These are phyloP conservation scores for Purpureocillium lavendulum DNA, from an alignment of 2,329 filamentous ascomycete species.

Conservation along the genomic window DNA sequence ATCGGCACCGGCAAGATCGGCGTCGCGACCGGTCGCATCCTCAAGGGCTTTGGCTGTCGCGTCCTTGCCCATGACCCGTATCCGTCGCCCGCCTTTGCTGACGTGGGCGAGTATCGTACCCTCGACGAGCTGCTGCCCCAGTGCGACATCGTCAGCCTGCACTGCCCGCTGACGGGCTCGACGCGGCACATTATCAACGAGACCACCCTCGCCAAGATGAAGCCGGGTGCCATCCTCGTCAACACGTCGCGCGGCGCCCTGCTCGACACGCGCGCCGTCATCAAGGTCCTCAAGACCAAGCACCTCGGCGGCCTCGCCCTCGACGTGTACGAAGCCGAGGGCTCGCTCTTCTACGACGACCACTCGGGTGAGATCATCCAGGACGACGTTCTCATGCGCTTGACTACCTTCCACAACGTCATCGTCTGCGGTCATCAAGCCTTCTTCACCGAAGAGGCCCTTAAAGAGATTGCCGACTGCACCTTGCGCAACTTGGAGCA, in stretches of 20 bases:
- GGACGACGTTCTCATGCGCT: slow-evolving; percentile 56
- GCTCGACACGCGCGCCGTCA: slow-evolving; percentile 51
- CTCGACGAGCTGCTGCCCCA: slow-evolving; percentile 45
- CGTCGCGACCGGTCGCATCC: slow-evolving; percentile 50
- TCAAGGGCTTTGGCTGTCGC: slow-evolving; percentile 56
- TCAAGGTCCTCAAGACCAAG: slow-evolving; percentile 51
- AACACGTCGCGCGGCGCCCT: slow-evolving; percentile 62
- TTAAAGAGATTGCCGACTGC: slow-evolving; percentile 53
- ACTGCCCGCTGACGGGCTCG: slow-evolving; percentile 54
- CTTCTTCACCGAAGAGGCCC: slow-evolving; percentile 59
- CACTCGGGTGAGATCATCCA: slow-evolving; percentile 57
- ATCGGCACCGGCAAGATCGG: slow-evolving; percentile 60
- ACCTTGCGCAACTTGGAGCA: slow-evolving; percentile 50
- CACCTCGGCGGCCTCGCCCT: slow-evolving; percentile 54
- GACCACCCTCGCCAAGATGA: slow-evolving; percentile 44
- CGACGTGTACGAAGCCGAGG: slow-evolving; percentile 61
- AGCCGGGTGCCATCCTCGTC: slow-evolving; percentile 51
- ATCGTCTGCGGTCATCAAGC: slow-evolving; percentile 60
- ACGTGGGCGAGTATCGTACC: slow-evolving; percentile 42
- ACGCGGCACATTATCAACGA: slow-evolving; percentile 55
- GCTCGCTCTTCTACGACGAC: slow-evolving; percentile 56
- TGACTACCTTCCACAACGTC: slow-evolving; percentile 62
- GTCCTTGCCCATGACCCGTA: slow-evolving; percentile 55
- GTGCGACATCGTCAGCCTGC: slow-evolving; percentile 55
- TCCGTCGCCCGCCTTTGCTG: slow-evolving; percentile 36